These are phyloP conservation scores for Podaxis sp. DNA, from an alignment of 768 basidiomycete genomes.

Conservation along the genomic window DNA sequence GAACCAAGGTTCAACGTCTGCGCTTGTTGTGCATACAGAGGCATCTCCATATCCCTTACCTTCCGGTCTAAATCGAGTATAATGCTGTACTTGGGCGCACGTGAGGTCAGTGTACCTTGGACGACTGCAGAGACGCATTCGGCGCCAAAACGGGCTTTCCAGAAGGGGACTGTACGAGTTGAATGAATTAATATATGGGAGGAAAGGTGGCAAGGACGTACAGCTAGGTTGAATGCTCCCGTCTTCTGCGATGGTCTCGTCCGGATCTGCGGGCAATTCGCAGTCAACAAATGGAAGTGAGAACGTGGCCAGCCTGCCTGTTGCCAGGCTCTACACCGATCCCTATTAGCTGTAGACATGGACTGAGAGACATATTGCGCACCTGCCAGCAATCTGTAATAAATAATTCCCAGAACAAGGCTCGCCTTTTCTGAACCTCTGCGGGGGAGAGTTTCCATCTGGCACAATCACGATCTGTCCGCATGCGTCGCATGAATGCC, in stretches of 20 bases:
- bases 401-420: constrained; percentile 71
- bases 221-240: constrained; percentile 56
- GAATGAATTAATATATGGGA: background rate
- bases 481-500: background rate
- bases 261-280: constrained; percentile 25
- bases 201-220: constrained; percentile 25
- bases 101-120: constrained; percentile 62
- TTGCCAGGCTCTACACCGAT: constrained; percentile 55
- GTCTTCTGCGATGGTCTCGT: constrained; percentile 49
- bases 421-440: constrained; percentile 68
- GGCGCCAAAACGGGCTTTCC: constrained; percentile 67
- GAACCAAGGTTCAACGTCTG: background rate
- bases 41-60: constrained; percentile 64
- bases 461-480: constrained; percentile 64
- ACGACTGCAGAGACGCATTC: constrained; percentile 67
- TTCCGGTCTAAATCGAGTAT: constrained; percentile 65
- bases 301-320: constrained; percentile 65
- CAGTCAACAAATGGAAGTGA: constrained; percentile 72
- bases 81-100: constrained; percentile 55
- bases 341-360: background rate
- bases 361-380: constrained; percentile 10
- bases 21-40: constrained; percentile 51
- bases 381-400: constrained; percentile 56
- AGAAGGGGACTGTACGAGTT: constrained; percentile 48
- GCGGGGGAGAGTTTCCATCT: constrained; percentile 57